Conservation (phyloP, 2,329 filamentous ascomycete species). For the Aspergillus tubingensis region DNA sequence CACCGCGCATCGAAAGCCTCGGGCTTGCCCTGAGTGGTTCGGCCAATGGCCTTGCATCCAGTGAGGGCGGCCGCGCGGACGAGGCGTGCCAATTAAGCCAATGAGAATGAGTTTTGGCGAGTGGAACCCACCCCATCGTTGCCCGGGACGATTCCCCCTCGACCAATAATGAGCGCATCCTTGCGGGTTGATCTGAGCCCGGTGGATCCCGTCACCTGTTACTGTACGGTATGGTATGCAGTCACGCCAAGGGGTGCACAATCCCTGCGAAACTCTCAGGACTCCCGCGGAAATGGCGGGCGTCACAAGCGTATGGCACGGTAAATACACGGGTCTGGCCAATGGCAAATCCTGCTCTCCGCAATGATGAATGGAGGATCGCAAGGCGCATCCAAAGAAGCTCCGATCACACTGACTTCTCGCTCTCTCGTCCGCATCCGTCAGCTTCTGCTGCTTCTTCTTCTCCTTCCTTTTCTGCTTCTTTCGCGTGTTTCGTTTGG, state of each 20-base stretch:
- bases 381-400: conserved; percentile 16
- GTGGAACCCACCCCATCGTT: conserved; percentile 9
- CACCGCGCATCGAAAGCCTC: conserved; percentile 6
- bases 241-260: background rate
- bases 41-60: conserved; percentile 19
- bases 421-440: conserved; percentile 17
- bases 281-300: too few relatives aligned
- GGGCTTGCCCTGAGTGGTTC: background rate
- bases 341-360: conserved; percentile 20
- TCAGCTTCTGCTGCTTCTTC: conserved; percentile 19
- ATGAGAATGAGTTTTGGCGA: background rate
- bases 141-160: conserved; percentile 12
- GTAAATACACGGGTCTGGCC: conserved; percentile 16
- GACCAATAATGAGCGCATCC: conserved; percentile 25
- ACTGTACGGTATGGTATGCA: conserved; percentile 21
- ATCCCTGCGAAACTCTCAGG: too few relatives aligned
- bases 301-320: conserved; percentile 6
- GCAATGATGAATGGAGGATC: conserved; percentile 14
- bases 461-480: conserved; percentile 12
- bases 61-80: conserved; percentile 24
- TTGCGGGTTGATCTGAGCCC: conserved; percentile 23
- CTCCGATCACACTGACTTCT: conserved; percentile 10
- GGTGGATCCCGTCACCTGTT: conserved; percentile 11
- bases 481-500: conserved; percentile 4
- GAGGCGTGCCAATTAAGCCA: conserved; percentile 11